Conservation (phyloP, 2,329 filamentous ascomycete genomes). For the Aspergillus terreus region DNA sequence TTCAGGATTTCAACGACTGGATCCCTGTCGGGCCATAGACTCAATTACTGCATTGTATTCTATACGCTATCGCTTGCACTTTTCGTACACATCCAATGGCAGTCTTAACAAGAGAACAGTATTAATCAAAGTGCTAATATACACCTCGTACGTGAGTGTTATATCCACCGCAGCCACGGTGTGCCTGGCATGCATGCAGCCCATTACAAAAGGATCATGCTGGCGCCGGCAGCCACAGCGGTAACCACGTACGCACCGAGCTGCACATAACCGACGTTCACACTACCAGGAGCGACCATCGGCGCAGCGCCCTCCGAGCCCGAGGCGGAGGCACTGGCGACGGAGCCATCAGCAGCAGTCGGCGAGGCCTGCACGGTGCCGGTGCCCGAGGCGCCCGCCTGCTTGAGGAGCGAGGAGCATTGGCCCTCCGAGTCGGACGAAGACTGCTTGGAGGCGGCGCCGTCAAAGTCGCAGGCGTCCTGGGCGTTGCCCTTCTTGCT, state of each 20-base stretch:
- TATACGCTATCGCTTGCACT: too few relatives aligned
- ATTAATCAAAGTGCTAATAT: too few relatives aligned
- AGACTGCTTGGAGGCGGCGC: slow-evolving; percentile 35
- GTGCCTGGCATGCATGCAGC: not conserved
- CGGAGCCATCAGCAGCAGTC: slow-evolving; percentile 18
- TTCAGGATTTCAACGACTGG: too few relatives aligned
- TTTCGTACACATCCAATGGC: too few relatives aligned
- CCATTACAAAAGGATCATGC: slow-evolving; percentile 42
- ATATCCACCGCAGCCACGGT: too few relatives aligned
- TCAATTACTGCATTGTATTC: too few relatives aligned
- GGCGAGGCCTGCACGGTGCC: slow-evolving; percentile 35
- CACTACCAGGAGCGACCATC: slow-evolving; percentile 19
- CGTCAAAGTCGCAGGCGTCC: slow-evolving; percentile 41
- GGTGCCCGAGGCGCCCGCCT: slow-evolving; percentile 36
- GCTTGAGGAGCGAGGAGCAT: slow-evolving; percentile 33
- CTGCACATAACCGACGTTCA: slow-evolving; percentile 33
- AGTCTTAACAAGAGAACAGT: too few relatives aligned
- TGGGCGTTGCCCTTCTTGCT: slow-evolving; percentile 27
- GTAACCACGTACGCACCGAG: slow-evolving; percentile 36
- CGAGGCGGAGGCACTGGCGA: slow-evolving; percentile 11
- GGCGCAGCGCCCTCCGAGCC: slow-evolving; percentile 27
- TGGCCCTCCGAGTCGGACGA: slow-evolving; percentile 26
- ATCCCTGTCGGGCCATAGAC: too few relatives aligned
- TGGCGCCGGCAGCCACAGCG: slow-evolving; percentile 37
- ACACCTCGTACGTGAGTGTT: too few relatives aligned